Evolutionary conservation across 1,284 basidiomycete genomes (phyloP).

Genomic region (Gymnopus androsaceus): DNA sequence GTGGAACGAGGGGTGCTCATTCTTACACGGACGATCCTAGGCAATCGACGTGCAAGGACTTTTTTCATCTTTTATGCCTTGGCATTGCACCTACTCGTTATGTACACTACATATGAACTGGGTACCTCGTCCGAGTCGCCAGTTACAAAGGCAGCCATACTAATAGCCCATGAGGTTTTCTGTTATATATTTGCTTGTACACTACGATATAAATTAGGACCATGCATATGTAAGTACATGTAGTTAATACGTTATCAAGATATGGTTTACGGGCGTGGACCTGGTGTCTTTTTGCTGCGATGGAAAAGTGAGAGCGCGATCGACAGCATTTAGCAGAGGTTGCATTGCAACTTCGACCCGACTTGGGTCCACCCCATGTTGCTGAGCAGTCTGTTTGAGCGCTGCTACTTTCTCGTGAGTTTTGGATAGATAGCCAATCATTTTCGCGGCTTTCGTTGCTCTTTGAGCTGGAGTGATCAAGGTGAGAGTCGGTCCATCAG

Average conservation of each 20-base stretch:
- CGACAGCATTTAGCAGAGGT: constrained; percentile 77
- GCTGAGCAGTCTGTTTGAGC: constrained; percentile 65
- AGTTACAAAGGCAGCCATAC: constrained; percentile 50
- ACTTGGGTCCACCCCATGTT: constrained; percentile 62
- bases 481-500: constrained; percentile 53
- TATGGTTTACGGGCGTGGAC: constrained; percentile 14
- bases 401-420: constrained; percentile 82
- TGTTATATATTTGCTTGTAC: constrained; percentile 26
- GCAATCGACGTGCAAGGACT: constrained; percentile 82
- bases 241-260: neutral
- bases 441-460: constrained; percentile 77
- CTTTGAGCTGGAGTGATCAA: constrained; percentile 62
- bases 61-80: constrained; percentile 84
- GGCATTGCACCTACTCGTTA: constrained; percentile 74
- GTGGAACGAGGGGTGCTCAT: constrained; percentile 87
- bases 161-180: constrained; percentile 29
- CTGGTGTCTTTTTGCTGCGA: constrained; percentile 38
- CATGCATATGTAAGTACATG: constrained; percentile 9
- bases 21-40: constrained; percentile 84
- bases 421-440: constrained; percentile 78
- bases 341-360: constrained; percentile 77
- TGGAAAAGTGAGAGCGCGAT: constrained; percentile 74
- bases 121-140: constrained; percentile 50
- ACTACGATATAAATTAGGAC: constrained; percentile 22
- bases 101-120: constrained; percentile 79